A percentile compares a stretch with the other conserved stretches of the same genome.
These are phyloP conservation scores for Trichoderma gracile DNA, from an alignment of 2,329 filamentous ascomycete species.

Conservation along the genomic window DNA sequence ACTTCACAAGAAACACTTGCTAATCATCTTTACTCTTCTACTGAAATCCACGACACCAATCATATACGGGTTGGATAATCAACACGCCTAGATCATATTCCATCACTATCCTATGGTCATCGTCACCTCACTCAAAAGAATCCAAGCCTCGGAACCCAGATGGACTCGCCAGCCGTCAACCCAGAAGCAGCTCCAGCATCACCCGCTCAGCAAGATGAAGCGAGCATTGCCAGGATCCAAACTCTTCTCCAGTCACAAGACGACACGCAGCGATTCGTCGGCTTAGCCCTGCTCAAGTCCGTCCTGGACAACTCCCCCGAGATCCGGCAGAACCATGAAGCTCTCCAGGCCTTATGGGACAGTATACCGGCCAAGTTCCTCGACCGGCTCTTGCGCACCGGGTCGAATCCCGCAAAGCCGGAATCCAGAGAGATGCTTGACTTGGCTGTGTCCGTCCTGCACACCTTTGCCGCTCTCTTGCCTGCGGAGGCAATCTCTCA, in stretches of 20 bases:
- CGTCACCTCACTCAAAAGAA: background rate
- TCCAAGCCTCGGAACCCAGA: background rate
- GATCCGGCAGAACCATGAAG: slow-evolving; percentile 50
- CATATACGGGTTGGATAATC: background rate
- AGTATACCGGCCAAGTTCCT: slow-evolving; percentile 63
- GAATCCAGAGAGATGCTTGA: slow-evolving; percentile 63
- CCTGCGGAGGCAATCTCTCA: slow-evolving; percentile 49
- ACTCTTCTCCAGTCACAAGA: slow-evolving; percentile 59
- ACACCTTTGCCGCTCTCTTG: slow-evolving; percentile 61
- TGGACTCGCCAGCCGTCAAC: slow-evolving; percentile 13
- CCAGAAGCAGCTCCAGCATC: background rate
- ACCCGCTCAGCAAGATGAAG: slow-evolving; percentile 26
- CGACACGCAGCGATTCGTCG: slow-evolving; percentile 69
- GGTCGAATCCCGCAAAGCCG: slow-evolving; percentile 44
- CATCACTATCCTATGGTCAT: background rate
- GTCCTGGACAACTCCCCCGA: slow-evolving; percentile 60
- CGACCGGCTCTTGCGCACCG: slow-evolving; percentile 61
- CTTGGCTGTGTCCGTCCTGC: slow-evolving; percentile 62
- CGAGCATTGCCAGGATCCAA: slow-evolving; percentile 51
- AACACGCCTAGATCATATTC: background rate
- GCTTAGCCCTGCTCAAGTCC: slow-evolving; percentile 65
- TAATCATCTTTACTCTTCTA: no score
- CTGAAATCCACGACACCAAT: background rate
- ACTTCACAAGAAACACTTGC: background rate
- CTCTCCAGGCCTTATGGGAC: slow-evolving; percentile 57